These are phyloP conservation scores for Wickerhamomyces canadensis DNA, from an alignment of 805 yeast species.

Conservation along the genomic window DNA sequence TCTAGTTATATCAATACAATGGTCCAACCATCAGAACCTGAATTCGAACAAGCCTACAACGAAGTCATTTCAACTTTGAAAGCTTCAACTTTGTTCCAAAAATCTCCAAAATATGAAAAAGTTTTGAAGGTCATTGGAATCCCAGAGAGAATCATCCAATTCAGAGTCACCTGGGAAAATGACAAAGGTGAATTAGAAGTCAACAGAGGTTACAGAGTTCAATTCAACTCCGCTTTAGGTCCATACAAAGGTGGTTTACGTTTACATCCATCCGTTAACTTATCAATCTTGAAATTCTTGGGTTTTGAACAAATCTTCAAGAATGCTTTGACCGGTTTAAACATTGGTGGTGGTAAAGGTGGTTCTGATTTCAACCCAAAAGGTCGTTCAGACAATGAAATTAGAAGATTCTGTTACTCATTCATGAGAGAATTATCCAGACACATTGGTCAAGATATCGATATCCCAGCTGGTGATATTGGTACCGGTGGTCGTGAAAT, in stretches of 20 bases:
- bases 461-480: slow-evolving; percentile 99
- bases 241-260: slow-evolving; percentile 99
- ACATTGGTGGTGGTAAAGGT: slow-evolving; percentile 99
- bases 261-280: slow-evolving; percentile 95
- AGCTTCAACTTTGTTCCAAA: slow-evolving; percentile 84
- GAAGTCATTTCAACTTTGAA: slow-evolving; percentile 85
- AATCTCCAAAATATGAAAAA: slow-evolving; percentile 85
- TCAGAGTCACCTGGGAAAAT: slow-evolving; percentile 98
- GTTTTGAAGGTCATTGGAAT: slow-evolving; percentile 86
- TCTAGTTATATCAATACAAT: slow-evolving; percentile 30
- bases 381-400: slow-evolving; percentile 88
- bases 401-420: slow-evolving; percentile 93
- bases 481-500: slow-evolving; percentile 85
- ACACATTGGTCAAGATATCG: slow-evolving; percentile 95
- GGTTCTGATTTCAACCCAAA: slow-evolving; percentile 98
- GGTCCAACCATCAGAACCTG: slow-evolving; percentile 92
- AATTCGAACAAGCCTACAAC: slow-evolving; percentile 97
- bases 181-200: slow-evolving; percentile 89
- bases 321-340: slow-evolving; percentile 94
- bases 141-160: slow-evolving; percentile 94
- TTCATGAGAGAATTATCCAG: slow-evolving; percentile 95
- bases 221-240: slow-evolving; percentile 96
- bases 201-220: slow-evolving; percentile 97
- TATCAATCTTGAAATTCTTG: slow-evolving; percentile 90
- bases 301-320: slow-evolving; percentile 99